Evolutionary conservation across 768 basidiomycete species (phyloP).

Genomic region (Psilocybe sp.): DNA sequence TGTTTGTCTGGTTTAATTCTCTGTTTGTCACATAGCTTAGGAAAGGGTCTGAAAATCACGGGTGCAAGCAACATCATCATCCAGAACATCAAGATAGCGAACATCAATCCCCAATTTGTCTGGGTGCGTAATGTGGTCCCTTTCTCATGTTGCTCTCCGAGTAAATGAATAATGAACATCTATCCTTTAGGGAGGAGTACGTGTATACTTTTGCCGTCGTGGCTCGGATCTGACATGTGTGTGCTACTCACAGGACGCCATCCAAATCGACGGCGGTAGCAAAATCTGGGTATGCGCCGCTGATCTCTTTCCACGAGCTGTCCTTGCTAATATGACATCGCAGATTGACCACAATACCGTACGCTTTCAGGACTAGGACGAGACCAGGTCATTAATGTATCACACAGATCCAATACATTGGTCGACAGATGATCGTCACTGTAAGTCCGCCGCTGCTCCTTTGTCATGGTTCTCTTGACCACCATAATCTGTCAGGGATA

Average conservation of each 20-base stretch:
- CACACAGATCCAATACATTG: conserved; percentile 18
- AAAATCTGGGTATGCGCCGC: conserved; percentile 23
- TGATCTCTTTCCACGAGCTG: not conserved
- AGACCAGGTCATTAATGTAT: not conserved
- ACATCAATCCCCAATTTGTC: conserved; percentile 20
- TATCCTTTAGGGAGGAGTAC: conserved; percentile 9
- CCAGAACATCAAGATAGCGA: conserved; percentile 20
- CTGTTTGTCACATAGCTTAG: not conserved
- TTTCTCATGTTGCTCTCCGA: not conserved
- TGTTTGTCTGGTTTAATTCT: not conserved
- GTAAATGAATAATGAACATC: not conserved
- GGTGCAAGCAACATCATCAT: conserved; percentile 23
- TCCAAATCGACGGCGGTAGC: conserved; percentile 23
- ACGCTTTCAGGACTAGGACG: not conserved
- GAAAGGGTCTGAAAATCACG: conserved; percentile 16
- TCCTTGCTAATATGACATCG: not conserved
- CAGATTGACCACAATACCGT: conserved; percentile 17
- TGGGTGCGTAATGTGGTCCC: conserved; percentile 15
- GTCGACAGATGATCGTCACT: conserved; percentile 23
- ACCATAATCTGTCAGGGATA: conserved; percentile 9
- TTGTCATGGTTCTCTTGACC: not conserved
- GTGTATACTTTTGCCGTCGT: not conserved
- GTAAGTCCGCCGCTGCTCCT: conserved; percentile 4
- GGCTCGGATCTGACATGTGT: not conserved
- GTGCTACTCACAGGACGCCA: conserved; percentile 17